Base-by-base conservation (phyloP, 2,329 filamentous ascomycete genomes). In the Cercospora sp. region DNA sequence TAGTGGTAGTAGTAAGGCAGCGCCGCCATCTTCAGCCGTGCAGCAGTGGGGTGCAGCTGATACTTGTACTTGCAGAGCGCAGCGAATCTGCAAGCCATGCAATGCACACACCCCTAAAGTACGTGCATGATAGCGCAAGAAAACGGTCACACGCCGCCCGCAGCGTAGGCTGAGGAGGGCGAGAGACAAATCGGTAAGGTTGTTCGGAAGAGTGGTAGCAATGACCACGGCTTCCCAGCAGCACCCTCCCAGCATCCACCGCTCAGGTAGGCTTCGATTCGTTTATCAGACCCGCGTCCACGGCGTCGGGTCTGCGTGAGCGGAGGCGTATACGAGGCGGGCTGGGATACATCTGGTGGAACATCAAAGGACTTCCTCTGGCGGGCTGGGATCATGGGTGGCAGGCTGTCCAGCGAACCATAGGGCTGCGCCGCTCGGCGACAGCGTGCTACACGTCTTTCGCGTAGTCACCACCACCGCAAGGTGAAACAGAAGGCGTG, bases 61-160 rank as follows among this genome's bases (percentile, higher is more conserved):
- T 57, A 55, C 45, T 57, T 57, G 49, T 64, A 57, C 55, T 59
- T 59, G 55, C 55, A 34, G 16, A 9, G 18, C 18, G 53, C 53
- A 58, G 26, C 10, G 28, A 30, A 55, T 24, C 51, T 28, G 51
- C 51, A 26, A 57, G 51, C 51, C 30, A 30, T 32, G 26, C 53
- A 34, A 58, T 32, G 53, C 55, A 24, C 30, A 13, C 55, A 34
- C 30, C 16, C 26, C 16, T 34, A 13, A 28, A 53, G 49, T 12
- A 53, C 21, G 49, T 53, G 49, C 49, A 53, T 53, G 21, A 53
- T 53, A 26, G 49, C 49, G 49, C 49, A 26, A 26, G 45, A 24
- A 49, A 24, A 49, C 45, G 45, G 45, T 49, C 45, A 49, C 45
- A 49, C 45, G 45, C 45, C 45, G 45, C 45, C 18, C 45, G 45